These are phyloP conservation scores for Pythium rhizo-oryzae DNA, from an alignment of 352 stramenopile species.

Conservation along the genomic window DNA sequence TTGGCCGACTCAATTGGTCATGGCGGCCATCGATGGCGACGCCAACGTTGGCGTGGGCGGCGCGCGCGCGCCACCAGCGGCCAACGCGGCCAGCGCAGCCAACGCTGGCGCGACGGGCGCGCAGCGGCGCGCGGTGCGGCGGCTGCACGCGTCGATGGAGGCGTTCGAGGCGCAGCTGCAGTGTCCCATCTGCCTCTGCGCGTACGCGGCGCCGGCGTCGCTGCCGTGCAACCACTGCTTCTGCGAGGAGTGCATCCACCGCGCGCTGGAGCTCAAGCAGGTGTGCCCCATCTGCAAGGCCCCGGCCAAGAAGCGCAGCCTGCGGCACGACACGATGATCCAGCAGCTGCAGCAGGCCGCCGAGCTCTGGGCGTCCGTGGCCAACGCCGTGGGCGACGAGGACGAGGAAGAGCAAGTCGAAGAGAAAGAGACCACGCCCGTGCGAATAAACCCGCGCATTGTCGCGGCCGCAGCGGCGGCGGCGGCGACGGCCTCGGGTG, in stretches of 20 bases:
- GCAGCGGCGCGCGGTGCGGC: constrained; percentile 37
- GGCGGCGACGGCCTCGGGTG: not conserved
- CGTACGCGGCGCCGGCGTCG: constrained; percentile 67
- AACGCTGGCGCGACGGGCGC: constrained; percentile 10
- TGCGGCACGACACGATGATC: constrained; percentile 80
- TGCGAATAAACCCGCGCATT: constrained; percentile 32
- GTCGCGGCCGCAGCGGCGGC: not conserved
- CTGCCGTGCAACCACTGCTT: constrained; percentile 89
- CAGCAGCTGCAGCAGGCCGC: constrained; percentile 67
- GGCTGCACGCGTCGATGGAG: constrained; percentile 61
- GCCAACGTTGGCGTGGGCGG: not conserved
- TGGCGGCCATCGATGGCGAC: constrained; percentile 9
- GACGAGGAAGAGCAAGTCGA: not conserved
- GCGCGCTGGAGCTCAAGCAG: constrained; percentile 75
- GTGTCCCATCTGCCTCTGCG: constrained; percentile 84
- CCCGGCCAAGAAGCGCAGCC: constrained; percentile 71
- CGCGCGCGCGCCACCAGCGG: not conserved
- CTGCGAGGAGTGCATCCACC: constrained; percentile 87
- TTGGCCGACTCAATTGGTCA: constrained; percentile 19
- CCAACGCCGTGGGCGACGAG: constrained; percentile 8
- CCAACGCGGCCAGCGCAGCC: not conserved
- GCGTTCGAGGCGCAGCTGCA: constrained; percentile 73
- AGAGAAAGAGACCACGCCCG: constrained; percentile 15
- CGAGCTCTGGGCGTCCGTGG: constrained; percentile 43
- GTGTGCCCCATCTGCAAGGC: constrained; percentile 86